Evolutionary conservation across 2,329 filamentous ascomycete genomes (phyloP), one percentile per base, ranked within the genome.

Genomic region (Drechmeria coniospora): DNA sequence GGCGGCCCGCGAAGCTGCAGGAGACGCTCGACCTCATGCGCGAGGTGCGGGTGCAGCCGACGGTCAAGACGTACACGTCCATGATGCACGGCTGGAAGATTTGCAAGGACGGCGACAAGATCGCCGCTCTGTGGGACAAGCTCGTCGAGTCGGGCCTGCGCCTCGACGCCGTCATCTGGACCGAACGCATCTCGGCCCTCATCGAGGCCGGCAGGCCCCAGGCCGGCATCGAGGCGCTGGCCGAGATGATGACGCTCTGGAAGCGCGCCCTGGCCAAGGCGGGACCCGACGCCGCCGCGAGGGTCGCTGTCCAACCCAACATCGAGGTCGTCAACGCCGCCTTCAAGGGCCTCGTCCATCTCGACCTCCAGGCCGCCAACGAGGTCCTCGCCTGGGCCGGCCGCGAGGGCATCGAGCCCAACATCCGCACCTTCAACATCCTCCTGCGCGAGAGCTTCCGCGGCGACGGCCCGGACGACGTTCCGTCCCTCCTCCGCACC

Each of bases 21-120:
- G 49, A 54, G 28, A 48, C 46, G 4, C 49, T 64, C 40, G 50
- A 55, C 18, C 31, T 54, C 23, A 67, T 67, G 59, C 37, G 45
- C 18, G 37, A 43, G 21, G 36, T 65, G 28, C 68, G 65, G 1
- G 45, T 77, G 17, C 48, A 55, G 31, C 75, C 79, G 10, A 73
- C 63, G 6, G 41, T 76, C 30, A 64, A 57, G 38, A 77, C 79
- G 0, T 90, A 79, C 68, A 77, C 73, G 21, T 57, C 68, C 23
- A 78, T 90, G 66, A 68, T 90, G 38, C 62, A 69, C 31, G 80
- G 80, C 1, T 82, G 74, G 50, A 68, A 65, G 43, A 61, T 59
- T 27, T 61, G 68, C 27, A 60, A 61, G 29, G 73, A 82, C 39
- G 37, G 59, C 1, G 47, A 56, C n/a, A 70, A 64, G 14, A 57